Percentiles rank a stretch among this genome's conserved stretches.
phyloP scores from a whole-genome alignment of 192 early-diverging fungal species.

The Backusella morwellensis region DNA sequence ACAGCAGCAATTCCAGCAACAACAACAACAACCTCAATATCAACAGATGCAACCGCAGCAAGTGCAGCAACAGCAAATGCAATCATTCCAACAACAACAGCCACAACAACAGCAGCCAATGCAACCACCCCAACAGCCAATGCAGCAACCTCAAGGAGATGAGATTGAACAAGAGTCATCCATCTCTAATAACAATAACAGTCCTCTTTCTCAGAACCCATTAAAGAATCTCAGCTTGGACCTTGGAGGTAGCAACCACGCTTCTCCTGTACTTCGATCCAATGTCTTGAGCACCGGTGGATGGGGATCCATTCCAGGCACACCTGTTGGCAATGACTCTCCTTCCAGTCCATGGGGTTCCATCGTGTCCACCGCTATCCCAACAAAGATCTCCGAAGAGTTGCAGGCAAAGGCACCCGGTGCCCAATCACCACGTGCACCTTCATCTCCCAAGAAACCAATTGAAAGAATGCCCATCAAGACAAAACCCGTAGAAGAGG shows the following conservation, averaged over 20 bases:
- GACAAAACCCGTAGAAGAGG: not conserved
- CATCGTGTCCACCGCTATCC: conserved; percentile 23
- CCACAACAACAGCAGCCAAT: not conserved
- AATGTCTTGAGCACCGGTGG: conserved; percentile 15
- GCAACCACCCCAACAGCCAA: not conserved
- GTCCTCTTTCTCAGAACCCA: not conserved
- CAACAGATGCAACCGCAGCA: not conserved
- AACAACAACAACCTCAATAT: not conserved
- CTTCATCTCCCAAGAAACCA: conserved; percentile 18
- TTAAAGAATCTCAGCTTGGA: conserved; percentile 7
- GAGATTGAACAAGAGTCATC: not conserved
- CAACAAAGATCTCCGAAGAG: conserved; percentile 34
- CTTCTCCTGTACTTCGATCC: conserved; percentile 23
- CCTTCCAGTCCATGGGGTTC: conserved; percentile 37
- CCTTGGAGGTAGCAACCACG: conserved; percentile 12
- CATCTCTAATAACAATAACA: not conserved
- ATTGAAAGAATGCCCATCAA: not conserved
- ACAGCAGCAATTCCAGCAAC: not conserved
- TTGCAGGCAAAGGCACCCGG: conserved; percentile 35
- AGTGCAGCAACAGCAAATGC: conserved; percentile 1
- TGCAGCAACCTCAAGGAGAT: not conserved
- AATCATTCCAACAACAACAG: not conserved
- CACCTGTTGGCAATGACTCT: conserved; percentile 19
- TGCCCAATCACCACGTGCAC: conserved; percentile 35
- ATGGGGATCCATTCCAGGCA: conserved; percentile 20